A percentile compares a stretch with the other conserved stretches of the same genome.
phyloP scores from a whole-genome alignment of 2,329 filamentous ascomycete species.

The Dendryphion nanum region DNA sequence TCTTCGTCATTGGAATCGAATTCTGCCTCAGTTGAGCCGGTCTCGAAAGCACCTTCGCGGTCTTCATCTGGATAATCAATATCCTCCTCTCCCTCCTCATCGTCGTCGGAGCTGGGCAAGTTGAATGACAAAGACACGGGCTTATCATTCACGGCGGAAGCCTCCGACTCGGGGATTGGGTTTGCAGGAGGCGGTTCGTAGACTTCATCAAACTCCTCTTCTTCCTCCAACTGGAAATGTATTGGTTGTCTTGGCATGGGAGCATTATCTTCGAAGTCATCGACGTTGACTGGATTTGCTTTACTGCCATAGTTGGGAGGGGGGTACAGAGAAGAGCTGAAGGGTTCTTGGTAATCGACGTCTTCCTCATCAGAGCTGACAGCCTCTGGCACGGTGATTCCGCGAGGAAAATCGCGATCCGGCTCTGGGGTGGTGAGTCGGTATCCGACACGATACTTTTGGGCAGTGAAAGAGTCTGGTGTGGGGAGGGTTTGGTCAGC shows the following conservation, averaged over 20 bases:
- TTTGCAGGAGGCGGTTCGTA: not conserved
- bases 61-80: conserved; percentile 4
- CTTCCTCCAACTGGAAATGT: not conserved
- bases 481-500: conserved; percentile 9
- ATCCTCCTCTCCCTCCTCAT: not conserved
- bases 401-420: conserved; percentile 15
- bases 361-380: conserved; percentile 28
- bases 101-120: not conserved
- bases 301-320: conserved; percentile 20
- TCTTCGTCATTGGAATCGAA: too few species aligned
- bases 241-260: conserved; percentile 4
- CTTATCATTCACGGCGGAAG: not conserved
- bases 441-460: conserved; percentile 29
- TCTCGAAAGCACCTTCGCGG: too few species aligned
- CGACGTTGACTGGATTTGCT: conserved; percentile 28
- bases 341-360: not conserved
- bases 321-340: not conserved
- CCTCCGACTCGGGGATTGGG: not conserved
- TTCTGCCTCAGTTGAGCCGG: too few species aligned
- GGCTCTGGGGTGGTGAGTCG: conserved; percentile 4
- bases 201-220: not conserved
- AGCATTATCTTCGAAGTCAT: conserved; percentile 22
- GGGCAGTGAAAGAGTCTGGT: conserved; percentile 26
- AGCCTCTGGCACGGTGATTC: conserved; percentile 33
- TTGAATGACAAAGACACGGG: too few species aligned